A percentile compares a stretch with the other conserved stretches of the same genome.
Conservation (phyloP, 108 stramenopile species). For the Aurantiochytrium sp. region DNA sequence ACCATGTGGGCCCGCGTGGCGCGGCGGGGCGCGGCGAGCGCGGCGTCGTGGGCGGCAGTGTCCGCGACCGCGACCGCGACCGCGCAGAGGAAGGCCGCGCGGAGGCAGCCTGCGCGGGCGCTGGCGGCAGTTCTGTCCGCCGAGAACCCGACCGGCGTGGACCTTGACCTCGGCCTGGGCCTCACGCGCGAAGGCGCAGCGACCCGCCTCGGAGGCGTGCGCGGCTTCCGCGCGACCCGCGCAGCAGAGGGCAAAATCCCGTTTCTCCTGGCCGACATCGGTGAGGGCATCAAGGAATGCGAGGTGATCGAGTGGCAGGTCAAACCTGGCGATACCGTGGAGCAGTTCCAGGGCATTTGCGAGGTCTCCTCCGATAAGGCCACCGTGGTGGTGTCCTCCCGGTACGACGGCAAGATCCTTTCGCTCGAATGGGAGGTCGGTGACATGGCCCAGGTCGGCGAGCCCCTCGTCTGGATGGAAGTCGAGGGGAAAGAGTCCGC, state of each 20-base stretch:
- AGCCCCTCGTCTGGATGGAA: conserved; percentile 61
- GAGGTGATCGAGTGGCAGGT: conserved; percentile 93
- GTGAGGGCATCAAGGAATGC: conserved; percentile 96
- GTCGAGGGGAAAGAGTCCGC: conserved; percentile 27
- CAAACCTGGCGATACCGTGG: conserved; percentile 64
- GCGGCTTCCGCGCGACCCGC: neutral
- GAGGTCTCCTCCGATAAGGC: conserved; percentile 97
- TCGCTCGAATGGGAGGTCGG: conserved; percentile 63
- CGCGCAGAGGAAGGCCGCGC: too few relatives aligned
- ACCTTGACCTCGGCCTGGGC: too few relatives aligned
- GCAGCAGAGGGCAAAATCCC: neutral
- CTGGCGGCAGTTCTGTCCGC: too few relatives aligned
- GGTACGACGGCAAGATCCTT: conserved; percentile 77
- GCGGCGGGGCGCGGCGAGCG: too few relatives aligned
- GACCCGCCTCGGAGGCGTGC: neutral
- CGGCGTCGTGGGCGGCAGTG: too few relatives aligned
- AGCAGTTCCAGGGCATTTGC: conserved; percentile 86
- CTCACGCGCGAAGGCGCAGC: too few relatives aligned
- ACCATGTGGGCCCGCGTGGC: too few relatives aligned
- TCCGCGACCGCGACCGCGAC: too few relatives aligned
- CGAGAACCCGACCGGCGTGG: too few relatives aligned
- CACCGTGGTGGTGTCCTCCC: conserved; percentile 88
- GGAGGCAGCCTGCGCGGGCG: too few relatives aligned
- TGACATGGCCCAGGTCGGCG: conserved; percentile 76
- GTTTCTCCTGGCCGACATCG: conserved; percentile 75